Evolutionary conservation across 108 stramenopile genomes (phyloP), one percentile per base, ranked within the genome.

Genomic region (Cyclotella atomus): DNA sequence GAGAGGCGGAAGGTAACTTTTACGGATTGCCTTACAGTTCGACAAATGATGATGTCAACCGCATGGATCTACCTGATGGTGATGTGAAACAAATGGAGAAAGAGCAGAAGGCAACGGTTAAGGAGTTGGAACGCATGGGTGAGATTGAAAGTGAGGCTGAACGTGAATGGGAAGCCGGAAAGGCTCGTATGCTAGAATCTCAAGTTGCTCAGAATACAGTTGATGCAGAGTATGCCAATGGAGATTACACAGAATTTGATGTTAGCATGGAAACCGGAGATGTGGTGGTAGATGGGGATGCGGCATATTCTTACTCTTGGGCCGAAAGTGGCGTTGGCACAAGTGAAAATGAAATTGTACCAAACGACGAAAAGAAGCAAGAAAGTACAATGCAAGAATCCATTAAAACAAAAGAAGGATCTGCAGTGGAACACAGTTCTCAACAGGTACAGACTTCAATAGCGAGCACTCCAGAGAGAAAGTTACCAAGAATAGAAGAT

Each of bases 401-500:
- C 19, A 0, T 9, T 20, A 47, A 16, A 29, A 49, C 21, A 16
- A 29, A 27, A 43, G 20, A 27, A 28, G 3, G 17, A 2, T 28
- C 19, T 10, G 5, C 61, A 1, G 34, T 14, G 9, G 38, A 1
- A 10, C 27, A 41, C 6, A 41, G 38, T 12, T 41, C 38, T 41
- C 9, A 41, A 12, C 9, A 41, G 38, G 6, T 12, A 41, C 12
- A 9, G 16, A 55, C 25, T 49, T 23, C 6, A 27, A 0, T 41
- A 53, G 61, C 46, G 57, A 53, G 36, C 23, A 72, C 64, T 33
- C 35, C 65, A 56, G 35, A 60, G 16, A 49, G 75, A 75, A 59
- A 76, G 21, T 72, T 77, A 23, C 82, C 79, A 8, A 68, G 70
- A 29, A 83, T 92, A 47, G 84, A 88, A 36, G 89, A 91, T 29